Percentiles rank a stretch among this genome's conserved stretches.
Conservation (phyloP, 371 early-diverging fungal genomes). For the Lichtheimia corymbifera region DNA sequence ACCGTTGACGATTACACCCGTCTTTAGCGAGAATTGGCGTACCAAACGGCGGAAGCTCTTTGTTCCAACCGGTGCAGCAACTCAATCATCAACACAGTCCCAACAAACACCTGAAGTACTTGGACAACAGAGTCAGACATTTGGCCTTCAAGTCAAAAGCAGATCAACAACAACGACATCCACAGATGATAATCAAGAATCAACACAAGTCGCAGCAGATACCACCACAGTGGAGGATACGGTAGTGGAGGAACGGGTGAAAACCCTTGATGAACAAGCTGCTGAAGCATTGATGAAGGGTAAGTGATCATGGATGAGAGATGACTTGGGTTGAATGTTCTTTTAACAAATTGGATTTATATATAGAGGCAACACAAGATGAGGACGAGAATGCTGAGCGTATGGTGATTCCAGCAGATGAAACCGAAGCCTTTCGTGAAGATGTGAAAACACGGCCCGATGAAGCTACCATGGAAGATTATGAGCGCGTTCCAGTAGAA, state of each 20-base stretch:
- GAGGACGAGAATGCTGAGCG: slow-evolving; percentile 39
- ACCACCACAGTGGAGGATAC: slow-evolving; percentile 17
- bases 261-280: slow-evolving; percentile 62
- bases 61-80: slow-evolving; percentile 32
- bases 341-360: background rate
- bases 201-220: slow-evolving; percentile 8
- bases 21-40: slow-evolving; percentile 54
- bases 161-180: slow-evolving; percentile 3
- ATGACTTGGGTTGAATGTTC: background rate
- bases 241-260: slow-evolving; percentile 18
- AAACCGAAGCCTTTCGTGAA: slow-evolving; percentile 52
- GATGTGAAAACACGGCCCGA: slow-evolving; percentile 55
- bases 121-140: slow-evolving; percentile 11
- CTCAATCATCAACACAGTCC: slow-evolving; percentile 12
- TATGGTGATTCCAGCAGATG: slow-evolving; percentile 50
- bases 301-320: background rate
- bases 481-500: slow-evolving; percentile 84
- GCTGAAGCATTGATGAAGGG: slow-evolving; percentile 58
- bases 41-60: slow-evolving; percentile 44
- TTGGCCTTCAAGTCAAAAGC: slow-evolving; percentile 23
- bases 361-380: slow-evolving; percentile 45
- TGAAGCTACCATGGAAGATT: slow-evolving; percentile 76
- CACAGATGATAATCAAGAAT: slow-evolving; percentile 4
- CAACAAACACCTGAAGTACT: slow-evolving; percentile 22
- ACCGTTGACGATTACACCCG: slow-evolving; percentile 49